phyloP scores from a whole-genome alignment of 2,329 filamentous ascomycete species.

The Penicillium nordicum region DNA sequence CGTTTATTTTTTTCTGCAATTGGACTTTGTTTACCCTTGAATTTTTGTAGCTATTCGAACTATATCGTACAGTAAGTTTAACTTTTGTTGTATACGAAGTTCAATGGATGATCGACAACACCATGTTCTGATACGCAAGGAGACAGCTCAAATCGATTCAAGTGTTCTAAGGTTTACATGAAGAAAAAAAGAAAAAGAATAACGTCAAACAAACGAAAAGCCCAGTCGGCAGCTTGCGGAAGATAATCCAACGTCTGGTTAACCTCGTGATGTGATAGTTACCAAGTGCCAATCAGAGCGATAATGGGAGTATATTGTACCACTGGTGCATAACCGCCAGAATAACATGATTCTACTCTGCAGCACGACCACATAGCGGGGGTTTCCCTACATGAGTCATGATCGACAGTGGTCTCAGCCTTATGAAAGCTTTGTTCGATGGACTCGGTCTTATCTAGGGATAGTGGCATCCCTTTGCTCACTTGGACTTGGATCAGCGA shows the following conservation, averaged over 20 bases:
- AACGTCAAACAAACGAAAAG: background rate
- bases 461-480: background rate
- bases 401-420: conserved; percentile 14
- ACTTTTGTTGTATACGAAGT: background rate
- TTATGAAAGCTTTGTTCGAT: background rate
- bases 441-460: background rate
- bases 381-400: conserved; percentile 10
- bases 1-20: background rate
- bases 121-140: conserved; percentile 1
- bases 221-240: conserved; percentile 13
- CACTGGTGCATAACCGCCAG: conserved; percentile 1
- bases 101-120: background rate
- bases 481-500: background rate
- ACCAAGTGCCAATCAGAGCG: conserved; percentile 6
- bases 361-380: conserved; percentile 11
- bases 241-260: background rate
- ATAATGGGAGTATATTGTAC: conserved; percentile 9
- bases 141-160: background rate
- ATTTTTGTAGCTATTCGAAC: background rate
- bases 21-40: background rate
- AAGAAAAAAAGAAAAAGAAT: background rate
- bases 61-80: background rate
- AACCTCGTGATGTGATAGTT: background rate
- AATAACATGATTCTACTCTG: background rate
- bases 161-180: background rate